Evolutionary conservation across 345 rosid genomes (phyloP), one percentile per base, ranked within the genome.

Genomic region (Acer negundo): DNA sequence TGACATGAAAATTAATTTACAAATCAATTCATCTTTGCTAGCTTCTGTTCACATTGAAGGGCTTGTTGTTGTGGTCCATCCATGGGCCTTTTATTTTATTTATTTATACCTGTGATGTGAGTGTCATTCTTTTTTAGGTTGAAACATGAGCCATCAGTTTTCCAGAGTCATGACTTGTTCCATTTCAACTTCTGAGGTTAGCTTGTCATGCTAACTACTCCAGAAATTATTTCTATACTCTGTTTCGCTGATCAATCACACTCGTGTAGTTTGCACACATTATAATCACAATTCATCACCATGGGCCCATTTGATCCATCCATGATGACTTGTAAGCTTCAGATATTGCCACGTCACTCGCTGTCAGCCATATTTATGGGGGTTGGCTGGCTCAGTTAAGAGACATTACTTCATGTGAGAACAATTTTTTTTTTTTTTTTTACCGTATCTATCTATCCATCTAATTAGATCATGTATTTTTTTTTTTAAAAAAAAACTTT

Each of bases 351-450:
- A 55, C 65, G 72, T 17, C 73, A 35, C 16, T 24, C 24, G 46
- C 70, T 16, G 47, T 70, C 80, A 67, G 78, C 70, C 69, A 44
- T 44, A 63, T 69, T 24, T 23, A 20, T 75, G 56, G 23, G 38
- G 53, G 80, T 82, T 10, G 79, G 74, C 66, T 51, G 62, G 71
- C 61, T 77, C 69, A 38, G 79, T 72, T 79, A 81, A 75, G 70
- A 68, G 63, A 73, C n/a, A 26, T 47, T 71, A 42, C 46, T 35
- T 35, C 0, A 35, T 31, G 38, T 31, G 38, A 31, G 38, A 31
- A 31, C 38, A 31, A 4, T 0, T 4, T 31, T 4, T 26, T 26
- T 26, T 26, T 26, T 1, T 26, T 26, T 26, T 26, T 26, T 26
- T 26, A 26, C 28, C 28, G 28, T 26, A 2, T 28, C 31, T 28